Evolutionary conservation across 305 asterid species (phyloP), one percentile per base, ranked within the genome.

Genomic region (Solanum chacoense): DNA sequence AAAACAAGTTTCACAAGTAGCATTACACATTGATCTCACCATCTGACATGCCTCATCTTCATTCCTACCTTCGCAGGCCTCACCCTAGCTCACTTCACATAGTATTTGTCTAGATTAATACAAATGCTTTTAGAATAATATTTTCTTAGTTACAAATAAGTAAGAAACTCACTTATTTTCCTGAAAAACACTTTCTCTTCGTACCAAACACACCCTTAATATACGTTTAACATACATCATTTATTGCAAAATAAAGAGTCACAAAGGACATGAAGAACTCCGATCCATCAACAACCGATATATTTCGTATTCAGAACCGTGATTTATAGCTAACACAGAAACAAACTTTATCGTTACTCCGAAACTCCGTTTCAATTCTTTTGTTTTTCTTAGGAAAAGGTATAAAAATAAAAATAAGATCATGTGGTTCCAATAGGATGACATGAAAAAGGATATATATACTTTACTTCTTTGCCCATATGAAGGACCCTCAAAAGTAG

Each of bases 401-500:
- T 32, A 13, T 55, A 0, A 2, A 40, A 34, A 9, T 9, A 13
- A 80, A 29, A 20, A 78, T 3, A 42, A 14, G 28, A 28, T 24
- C 28, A 65, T 45, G 71, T 22, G 67, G 85, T 28, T 80, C 26
- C 37, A 26, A 80, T 55, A 55, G 69, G 35, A 26, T 40, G 36
- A 22, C 35, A 18, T 81, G 72, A 81, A 29, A 29, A 45, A 29
- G 4, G 86, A 28, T 45, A 24, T 24, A 29, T 69, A 29, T 69
- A 14, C 76, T 16, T 40, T 78, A 24, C 84, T 26, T 80, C 69
- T 80, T 80, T 83, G 5, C 28, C 38, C 6, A 83, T 32, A 83
- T 28, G 73, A 32, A 40, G 86, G 73, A 65, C 42, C 88, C 88
- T 81, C 8, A 65, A 42, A 77, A 74, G 67, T 81, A 87, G 91